Evolutionary conservation across 345 rosid genomes (phyloP), one percentile per base, ranked within the genome.

Genomic region (Combretum micranthum): DNA sequence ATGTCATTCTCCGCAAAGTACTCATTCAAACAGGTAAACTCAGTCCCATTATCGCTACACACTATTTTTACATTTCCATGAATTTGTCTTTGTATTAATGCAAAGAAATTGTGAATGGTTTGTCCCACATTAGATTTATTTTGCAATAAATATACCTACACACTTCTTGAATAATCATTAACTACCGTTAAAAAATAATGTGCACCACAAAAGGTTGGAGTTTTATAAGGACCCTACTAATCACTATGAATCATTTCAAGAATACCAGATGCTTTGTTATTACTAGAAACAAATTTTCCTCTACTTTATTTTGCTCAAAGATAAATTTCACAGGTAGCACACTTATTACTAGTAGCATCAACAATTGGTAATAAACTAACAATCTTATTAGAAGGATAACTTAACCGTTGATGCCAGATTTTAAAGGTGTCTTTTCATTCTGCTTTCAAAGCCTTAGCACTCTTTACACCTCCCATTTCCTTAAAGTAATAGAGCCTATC

Each of bases 401-500:
- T 62, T 15, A 55, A 14, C 13, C 15, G 26, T 3, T 0, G 6
- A 4, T 13, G 44, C 48, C 12, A 10, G 44, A 16, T 20, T 6
- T 3, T 11, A 1, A 23, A 25, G 26, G 26, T 25, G 5, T 25
- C 26, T 25, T 25, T 25, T 25, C 26, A 5, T 25, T 25, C 26
- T 5, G 26, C 5, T 25, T 25, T 16, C 63, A 67, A 20, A 58
- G 26, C 1, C 5, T 1, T 3, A 23, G 55, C 23, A 59, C 42
- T 59, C 66, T 66, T 51, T 1, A 12, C 12, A 53, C 66, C 55
- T 59, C 65, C 46, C 20, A 15, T 32, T 15, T 65, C 64, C 26
- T 25, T 25, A 5, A 25, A 25, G 26, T 25, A 25, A 25, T 25
- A 25, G 26, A 25, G 26, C 26, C 26, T 5, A 25, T 25, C 3